Evolutionary conservation across 208 protist genomes (phyloP), one percentile per base, ranked within the genome.

Genomic region (Crithidia brevicula): DNA sequence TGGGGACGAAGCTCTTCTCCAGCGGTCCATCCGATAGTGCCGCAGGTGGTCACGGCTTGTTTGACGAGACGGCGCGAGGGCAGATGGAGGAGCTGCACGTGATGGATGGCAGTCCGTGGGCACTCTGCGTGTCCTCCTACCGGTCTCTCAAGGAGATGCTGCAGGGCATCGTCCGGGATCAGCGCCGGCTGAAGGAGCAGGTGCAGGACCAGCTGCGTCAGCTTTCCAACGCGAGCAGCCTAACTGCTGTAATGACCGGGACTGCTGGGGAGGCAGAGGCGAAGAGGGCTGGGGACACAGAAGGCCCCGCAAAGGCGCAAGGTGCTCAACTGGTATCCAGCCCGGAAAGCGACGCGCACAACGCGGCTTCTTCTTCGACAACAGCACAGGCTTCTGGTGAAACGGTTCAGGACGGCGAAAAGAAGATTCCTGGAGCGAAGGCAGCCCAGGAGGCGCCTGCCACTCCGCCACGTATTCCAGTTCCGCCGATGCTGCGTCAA

Each of bases 81-180:
- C 89, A 95, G 54, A 81, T 93, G 77, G 86, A 93, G 78, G 86
- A 95, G 70, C 77, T 95, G 61, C 81, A 90, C 38, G 90, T 95
- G 56, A 95, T 95, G 86, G 86, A 91, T 60, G 90, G 90, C 16
- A 87, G 86, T 43, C 90, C 90, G 30, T 90, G 84, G 79, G 83
- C 90, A 2, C 54, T 95, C 27, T 83, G 85, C 51, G 79, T 87
- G n/a, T 77, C 87, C 10, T 86, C 90, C 13, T 95, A 92, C 75
- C 81, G 72, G 22, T 85, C 83, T 22, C 69, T 95, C 5, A 88
- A 89, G 67, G 87, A 95, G 67, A 92, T 95, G 74, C 20, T 89
- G 27, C 64, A 80, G 33, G 78, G 74, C 28, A 79, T 95, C 28
- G 58, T 84, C 18, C 71, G 74, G n/a, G 89, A 95, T 56, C 77